Base-by-base conservation (phyloP, 2,329 filamentous ascomycete genomes). In the Epichloe bromicola region DNA sequence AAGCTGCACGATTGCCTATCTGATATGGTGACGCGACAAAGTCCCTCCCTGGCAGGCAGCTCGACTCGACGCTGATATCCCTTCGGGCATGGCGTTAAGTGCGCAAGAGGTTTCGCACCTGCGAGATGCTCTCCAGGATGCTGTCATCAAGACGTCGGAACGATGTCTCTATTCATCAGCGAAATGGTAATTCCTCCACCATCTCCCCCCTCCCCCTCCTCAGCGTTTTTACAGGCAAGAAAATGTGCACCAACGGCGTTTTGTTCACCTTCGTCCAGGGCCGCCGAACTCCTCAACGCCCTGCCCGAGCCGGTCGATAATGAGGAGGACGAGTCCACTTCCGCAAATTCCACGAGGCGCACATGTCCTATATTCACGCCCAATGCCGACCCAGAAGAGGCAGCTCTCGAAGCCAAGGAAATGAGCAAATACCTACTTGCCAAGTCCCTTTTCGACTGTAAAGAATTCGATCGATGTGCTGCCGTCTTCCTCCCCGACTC, bases 81-180 rank as follows among this genome's bases (percentile, higher is more conserved):
- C 39, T 33, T 30, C 30, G 17, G 45, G 17, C 40, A 81, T 81
- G 78, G 67, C 70, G 53, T 70, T 83, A 54, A 79, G 71, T 52
- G 68, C 74, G 50, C 70, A 75, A 55, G 79, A 82, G 54, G 72
- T 75, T 43, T 69, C 72, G 48, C 83, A 88, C 62, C 73, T 94
- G 54, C 81, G 85, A 61, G 77, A 76, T 38, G 80, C 87, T 36
- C 75, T 96, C 42, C 88, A 95, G 65, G 85, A 89, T 61, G 88
- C 91, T 33, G 84, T 93, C 3, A 76, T 93, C 23, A 89, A 89
- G 64, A 97, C 90, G 70, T 95, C 89, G 1, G 93, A 98, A 65
- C 77, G 93, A 65, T 95, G 93, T 66, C 78, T 98, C 12, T 97
- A 96, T 63, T 90, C 96, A 61, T 93, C 91, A 6, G 85, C 93